Evolutionary conservation across 2,329 filamentous ascomycete genomes (phyloP).

Genomic region (Aspergillus neoniger): DNA sequence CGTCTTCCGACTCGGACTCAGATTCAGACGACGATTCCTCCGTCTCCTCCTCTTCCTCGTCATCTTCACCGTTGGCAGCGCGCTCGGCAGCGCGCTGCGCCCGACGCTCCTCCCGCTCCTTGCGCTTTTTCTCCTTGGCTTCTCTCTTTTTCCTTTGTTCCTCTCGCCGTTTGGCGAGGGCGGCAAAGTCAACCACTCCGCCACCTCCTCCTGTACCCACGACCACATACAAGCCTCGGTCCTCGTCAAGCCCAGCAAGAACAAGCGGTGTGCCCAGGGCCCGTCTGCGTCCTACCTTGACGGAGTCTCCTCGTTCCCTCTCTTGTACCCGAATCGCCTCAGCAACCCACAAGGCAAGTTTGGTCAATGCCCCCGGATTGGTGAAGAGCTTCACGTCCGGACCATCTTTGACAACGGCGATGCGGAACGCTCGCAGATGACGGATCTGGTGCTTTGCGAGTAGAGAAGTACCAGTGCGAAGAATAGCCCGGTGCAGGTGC

Average conservation of each 20-base stretch:
- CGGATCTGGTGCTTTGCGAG: slow-evolving; percentile 94
- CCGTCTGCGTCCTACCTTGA: slow-evolving; percentile 47
- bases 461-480: slow-evolving; percentile 85
- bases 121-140: slow-evolving; percentile 63
- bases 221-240: slow-evolving; percentile 82
- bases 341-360: slow-evolving; percentile 89
- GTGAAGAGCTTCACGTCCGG: slow-evolving; percentile 90
- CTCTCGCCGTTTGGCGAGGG: slow-evolving; percentile 68
- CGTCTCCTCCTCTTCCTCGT: slow-evolving; percentile 66
- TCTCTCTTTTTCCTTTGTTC: slow-evolving; percentile 64
- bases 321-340: slow-evolving; percentile 92
- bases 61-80: slow-evolving; percentile 53
- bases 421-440: slow-evolving; percentile 86
- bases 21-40: slow-evolving; percentile 48
- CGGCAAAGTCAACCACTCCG: slow-evolving; percentile 66
- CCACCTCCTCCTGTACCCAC: slow-evolving; percentile 90
- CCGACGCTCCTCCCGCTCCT: slow-evolving; percentile 64
- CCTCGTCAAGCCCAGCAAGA: slow-evolving; percentile 85
- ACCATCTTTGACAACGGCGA: slow-evolving; percentile 94
- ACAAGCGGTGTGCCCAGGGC: slow-evolving; percentile 75
- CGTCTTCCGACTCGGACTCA: slow-evolving; percentile 58
- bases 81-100: slow-evolving; percentile 58
- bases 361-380: slow-evolving; percentile 88
- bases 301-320: slow-evolving; percentile 72
- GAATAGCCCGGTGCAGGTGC: slow-evolving; percentile 86